These are phyloP conservation scores for Bryopsis sp. DNA, from an alignment of 139 green algal species.

Conservation along the genomic window DNA sequence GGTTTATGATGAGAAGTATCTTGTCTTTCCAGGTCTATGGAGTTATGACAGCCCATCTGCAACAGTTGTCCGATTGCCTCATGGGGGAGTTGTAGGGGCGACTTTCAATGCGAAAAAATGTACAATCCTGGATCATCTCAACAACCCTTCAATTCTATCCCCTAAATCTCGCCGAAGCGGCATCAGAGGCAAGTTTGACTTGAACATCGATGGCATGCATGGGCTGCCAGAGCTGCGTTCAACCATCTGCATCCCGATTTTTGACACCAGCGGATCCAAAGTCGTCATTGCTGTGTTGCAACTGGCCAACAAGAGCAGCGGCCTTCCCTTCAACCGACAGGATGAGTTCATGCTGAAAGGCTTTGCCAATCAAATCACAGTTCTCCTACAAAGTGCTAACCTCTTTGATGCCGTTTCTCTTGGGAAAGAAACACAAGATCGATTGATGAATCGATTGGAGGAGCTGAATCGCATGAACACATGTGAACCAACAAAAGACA, in stretches of 20 bases:
- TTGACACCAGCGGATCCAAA: too few relatives aligned
- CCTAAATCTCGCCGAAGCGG: too few relatives aligned
- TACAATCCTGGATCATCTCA: background rate
- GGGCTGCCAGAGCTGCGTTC: too few relatives aligned
- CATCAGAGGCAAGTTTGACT: background rate
- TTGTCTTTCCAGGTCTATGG: background rate
- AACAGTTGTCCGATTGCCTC: background rate
- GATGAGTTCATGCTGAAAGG: constrained; percentile 2
- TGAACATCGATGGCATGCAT: background rate
- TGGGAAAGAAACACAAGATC: background rate
- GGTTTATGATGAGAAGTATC: too few relatives aligned
- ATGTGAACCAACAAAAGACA: background rate
- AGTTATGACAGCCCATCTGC: background rate
- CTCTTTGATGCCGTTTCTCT: background rate
- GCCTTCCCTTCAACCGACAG: background rate
- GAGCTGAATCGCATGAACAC: background rate
- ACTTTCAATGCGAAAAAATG: background rate
- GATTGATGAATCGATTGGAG: background rate
- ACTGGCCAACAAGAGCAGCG: background rate
- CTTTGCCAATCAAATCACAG: background rate
- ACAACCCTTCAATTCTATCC: background rate
- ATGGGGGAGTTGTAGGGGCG: background rate
- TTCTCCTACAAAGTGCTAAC: background rate
- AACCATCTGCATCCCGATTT: background rate
- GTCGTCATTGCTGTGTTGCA: background rate